phyloP scores from a whole-genome alignment of 495 filamentous ascomycete species.

The Thermochaetoides thermophila region DNA sequence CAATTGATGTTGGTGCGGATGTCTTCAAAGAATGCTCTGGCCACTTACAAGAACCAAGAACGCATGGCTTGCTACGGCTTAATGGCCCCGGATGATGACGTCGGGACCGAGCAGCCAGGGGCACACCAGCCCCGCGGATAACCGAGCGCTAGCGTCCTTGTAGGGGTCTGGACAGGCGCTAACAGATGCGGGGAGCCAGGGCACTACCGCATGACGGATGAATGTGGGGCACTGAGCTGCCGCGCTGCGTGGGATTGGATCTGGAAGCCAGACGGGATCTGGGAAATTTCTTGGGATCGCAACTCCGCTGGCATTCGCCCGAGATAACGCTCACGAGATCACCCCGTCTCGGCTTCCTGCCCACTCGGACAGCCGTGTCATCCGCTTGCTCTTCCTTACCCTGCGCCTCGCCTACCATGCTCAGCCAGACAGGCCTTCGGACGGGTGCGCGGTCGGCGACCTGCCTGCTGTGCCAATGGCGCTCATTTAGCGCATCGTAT shows the following conservation, averaged over 20 bases:
- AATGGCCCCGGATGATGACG: slow-evolving; percentile 13
- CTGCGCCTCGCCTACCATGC: slow-evolving; percentile 13
- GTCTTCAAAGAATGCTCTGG: no score
- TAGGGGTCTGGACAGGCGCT: slow-evolving; percentile 1
- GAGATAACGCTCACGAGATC: neutral
- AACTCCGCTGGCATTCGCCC: no score
- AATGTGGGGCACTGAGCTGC: slow-evolving; percentile 7
- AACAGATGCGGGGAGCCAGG: slow-evolving; percentile 3
- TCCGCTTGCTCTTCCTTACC: no score
- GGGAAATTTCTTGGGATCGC: slow-evolving; percentile 19
- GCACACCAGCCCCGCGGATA: slow-evolving; percentile 18
- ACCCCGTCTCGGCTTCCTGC: no score
- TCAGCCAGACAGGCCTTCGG: slow-evolving; percentile 8
- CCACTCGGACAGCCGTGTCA: no score
- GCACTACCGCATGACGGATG: slow-evolving; percentile 1
- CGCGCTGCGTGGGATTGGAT: no score
- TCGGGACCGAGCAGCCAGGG: slow-evolving; percentile 14
- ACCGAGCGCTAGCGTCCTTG: slow-evolving; percentile 8
- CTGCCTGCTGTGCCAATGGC: slow-evolving; percentile 35
- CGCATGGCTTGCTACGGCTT: slow-evolving; percentile 22
- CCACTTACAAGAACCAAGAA: no score
- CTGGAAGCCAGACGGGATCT: no score
- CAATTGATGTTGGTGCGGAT: slow-evolving; percentile 6
- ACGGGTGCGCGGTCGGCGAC: slow-evolving; percentile 5
- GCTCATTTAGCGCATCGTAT: slow-evolving; percentile 30